Percentiles rank a stretch among this genome's conserved stretches.
Conservation (phyloP, 176 grass and related monocot species). For the Secale cereale region DNA sequence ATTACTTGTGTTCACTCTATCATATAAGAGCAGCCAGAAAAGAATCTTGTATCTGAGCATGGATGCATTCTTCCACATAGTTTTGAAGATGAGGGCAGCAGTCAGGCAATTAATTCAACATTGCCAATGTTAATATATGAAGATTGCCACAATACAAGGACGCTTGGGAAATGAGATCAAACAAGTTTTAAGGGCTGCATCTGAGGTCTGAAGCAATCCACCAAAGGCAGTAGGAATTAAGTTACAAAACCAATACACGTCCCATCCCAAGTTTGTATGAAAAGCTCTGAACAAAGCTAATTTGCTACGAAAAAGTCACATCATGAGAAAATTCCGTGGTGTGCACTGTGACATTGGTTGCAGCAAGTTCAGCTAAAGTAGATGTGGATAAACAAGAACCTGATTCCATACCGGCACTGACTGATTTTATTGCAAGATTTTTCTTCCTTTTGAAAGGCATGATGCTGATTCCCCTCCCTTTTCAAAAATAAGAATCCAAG, state of each 20-base stretch:
- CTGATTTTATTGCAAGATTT: background rate
- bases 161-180: background rate
- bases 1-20: too few species aligned
- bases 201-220: background rate
- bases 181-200: background rate
- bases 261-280: background rate
- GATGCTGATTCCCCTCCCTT: constrained; percentile 34
- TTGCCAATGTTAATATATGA: background rate
- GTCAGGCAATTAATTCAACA: background rate
- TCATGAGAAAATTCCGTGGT: background rate
- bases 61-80: too few species aligned
- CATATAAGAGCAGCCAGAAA: too few species aligned
- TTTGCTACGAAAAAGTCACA: background rate
- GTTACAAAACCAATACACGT: background rate
- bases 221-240: background rate
- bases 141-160: background rate
- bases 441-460: constrained; percentile 16
- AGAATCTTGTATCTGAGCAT: too few species aligned
- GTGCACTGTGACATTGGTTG: background rate
- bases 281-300: background rate
- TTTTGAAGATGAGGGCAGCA: too few species aligned
- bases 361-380: constrained; percentile 2
- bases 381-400: constrained; percentile 29
- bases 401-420: constrained; percentile 35
- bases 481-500: constrained; percentile 16